phyloP scores from a whole-genome alignment of 176 grass and related monocot species.

The Aegilops umbellulata region DNA sequence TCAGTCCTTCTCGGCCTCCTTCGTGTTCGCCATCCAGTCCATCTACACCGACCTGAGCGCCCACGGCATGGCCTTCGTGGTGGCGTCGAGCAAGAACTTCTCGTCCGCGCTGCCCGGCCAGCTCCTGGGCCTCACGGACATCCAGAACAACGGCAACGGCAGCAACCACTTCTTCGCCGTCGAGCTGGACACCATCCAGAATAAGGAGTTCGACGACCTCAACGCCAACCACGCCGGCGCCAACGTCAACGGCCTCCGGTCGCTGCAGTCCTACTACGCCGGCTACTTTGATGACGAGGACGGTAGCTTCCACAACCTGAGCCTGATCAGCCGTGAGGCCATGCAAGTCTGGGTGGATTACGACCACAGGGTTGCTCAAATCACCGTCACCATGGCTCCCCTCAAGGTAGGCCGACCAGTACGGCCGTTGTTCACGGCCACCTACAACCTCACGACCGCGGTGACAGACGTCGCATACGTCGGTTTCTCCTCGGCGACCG shows the following conservation, averaged over 20 bases:
- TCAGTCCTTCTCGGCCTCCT: conserved; percentile 37
- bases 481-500: conserved; percentile 34
- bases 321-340: conserved; percentile 36
- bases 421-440: conserved; percentile 27
- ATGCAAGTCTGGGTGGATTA: conserved; percentile 46
- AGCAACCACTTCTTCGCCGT: conserved; percentile 45
- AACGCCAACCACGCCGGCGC: conserved; percentile 49
- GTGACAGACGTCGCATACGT: conserved; percentile 23
- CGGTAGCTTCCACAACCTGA: conserved; percentile 31
- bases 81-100: conserved; percentile 25
- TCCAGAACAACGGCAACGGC: conserved; percentile 13
- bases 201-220: conserved; percentile 33
- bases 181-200: conserved; percentile 47
- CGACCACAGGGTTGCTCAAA: background rate
- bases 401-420: conserved; percentile 2
- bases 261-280: conserved; percentile 8
- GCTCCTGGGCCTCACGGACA: conserved; percentile 40
- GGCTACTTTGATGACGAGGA: conserved; percentile 27
- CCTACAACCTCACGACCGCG: conserved; percentile 32
- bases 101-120: background rate
- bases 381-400: conserved; percentile 25
- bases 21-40: conserved; percentile 32
- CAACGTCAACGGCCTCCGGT: conserved; percentile 33
- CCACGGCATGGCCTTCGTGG: conserved; percentile 39
- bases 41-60: conserved; percentile 29